Evolutionary conservation across 2,329 filamentous ascomycete genomes (phyloP), one percentile per base, ranked within the genome.

Genomic region (Claviceps fusiformis): DNA sequence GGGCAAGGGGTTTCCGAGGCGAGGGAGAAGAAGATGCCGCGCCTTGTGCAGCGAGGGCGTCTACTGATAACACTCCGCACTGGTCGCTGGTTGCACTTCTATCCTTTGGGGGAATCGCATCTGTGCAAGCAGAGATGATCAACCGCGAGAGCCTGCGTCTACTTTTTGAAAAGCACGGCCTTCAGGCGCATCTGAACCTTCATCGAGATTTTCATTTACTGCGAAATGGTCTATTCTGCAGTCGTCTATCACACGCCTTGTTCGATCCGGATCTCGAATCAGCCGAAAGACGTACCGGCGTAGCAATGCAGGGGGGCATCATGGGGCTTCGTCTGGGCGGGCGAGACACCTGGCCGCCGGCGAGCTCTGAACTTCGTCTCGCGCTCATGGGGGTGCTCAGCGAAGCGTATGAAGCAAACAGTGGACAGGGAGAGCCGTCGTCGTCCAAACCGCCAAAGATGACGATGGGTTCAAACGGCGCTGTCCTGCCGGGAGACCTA

Each of bases 361-460:
- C 90, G 29, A 95, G 88, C 67, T 96, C 91, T 0, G 93, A 97
- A 67, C 73, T 98, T n/a, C 82, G 90, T 10, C 76, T 97, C 5
- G 89, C 89, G 0, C 75, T 98, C 19, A 95, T 91, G 79, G 90
- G 89, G 0, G 79, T 97, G 0, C 73, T 97, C 7, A 78, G 80
- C 2, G 91, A 96, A 59, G 88, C 82, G 59, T 89, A 89, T 61
- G 69, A 63, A 59, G 68, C 56, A 29, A 60, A 62, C 44, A 61
- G 58, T 48, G 60, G 55, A 19, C 61, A 58, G 48, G 60, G 55
- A 19, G 35, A 45, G 51, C 24, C 17, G n/a, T 59, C 58, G 17
- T 33, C 17, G n/a, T 59, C 58, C 17, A 57, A 52, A 31, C 57
- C 60, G 8, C 55, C 54, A 17, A 63, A 61, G 58, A 57, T 66